These are phyloP conservation scores for Pogostemon cablin DNA, from an alignment of 257 asterid genomes.

Conservation along the genomic window DNA sequence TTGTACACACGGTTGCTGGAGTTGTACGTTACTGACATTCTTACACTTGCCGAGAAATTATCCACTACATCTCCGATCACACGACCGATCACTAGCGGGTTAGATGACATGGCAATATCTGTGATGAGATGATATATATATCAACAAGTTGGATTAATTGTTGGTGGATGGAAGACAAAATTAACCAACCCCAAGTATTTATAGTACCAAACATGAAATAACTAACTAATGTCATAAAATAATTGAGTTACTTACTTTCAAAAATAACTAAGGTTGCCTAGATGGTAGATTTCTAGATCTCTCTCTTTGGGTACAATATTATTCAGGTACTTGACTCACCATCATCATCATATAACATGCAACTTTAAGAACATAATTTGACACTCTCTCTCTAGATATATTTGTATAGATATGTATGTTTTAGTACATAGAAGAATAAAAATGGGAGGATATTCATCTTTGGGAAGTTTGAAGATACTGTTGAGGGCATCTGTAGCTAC, in stretches of 20 bases:
- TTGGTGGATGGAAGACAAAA: slow-evolving; percentile 31
- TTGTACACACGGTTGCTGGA: slow-evolving; percentile 67
- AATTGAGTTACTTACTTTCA: background rate
- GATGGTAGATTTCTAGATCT: too few relatives aligned
- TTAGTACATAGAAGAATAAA: background rate
- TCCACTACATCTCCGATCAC: slow-evolving; percentile 92
- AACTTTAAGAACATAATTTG: slow-evolving; percentile 9
- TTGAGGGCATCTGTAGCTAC: slow-evolving; percentile 39
- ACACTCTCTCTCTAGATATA: background rate
- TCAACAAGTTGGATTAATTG: background rate
- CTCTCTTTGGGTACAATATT: background rate
- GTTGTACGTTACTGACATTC: slow-evolving; percentile 72
- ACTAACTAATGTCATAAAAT: too few relatives aligned
- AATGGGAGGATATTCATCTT: slow-evolving; percentile 22
- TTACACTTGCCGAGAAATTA: slow-evolving; percentile 45
- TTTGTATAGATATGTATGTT: background rate
- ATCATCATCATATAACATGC: slow-evolving; percentile 20
- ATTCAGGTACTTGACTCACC: background rate
- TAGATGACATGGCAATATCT: slow-evolving; percentile 39
- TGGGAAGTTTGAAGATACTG: slow-evolving; percentile 15
- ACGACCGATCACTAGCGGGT: slow-evolving; percentile 65
- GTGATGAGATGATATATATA: background rate
- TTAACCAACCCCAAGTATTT: slow-evolving; percentile 39
- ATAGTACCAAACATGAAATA: slow-evolving; percentile 38
- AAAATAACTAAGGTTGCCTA: background rate